Evolutionary conservation across 768 basidiomycete genomes (phyloP), one percentile per base, ranked within the genome.

Genomic region (Cystofilobasidium capitatum): DNA sequence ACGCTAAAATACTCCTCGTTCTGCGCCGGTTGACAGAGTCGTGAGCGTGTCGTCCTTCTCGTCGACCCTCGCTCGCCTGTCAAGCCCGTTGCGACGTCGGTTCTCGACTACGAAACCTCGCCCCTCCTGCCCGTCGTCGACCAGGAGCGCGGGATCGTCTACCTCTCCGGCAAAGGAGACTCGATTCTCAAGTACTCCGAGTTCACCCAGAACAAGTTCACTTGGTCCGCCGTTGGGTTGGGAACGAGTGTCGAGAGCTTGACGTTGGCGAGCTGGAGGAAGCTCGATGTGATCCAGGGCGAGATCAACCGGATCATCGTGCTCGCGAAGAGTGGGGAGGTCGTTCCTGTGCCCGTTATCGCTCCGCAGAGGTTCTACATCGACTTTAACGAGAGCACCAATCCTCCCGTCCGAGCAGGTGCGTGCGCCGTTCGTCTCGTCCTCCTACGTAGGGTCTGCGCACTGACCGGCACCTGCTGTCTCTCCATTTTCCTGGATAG

Each of bases 301-400:
- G 75, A 78, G 70, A 75, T 79, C 58, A 75, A 73, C 14, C 74
- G 73, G 16, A 36, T 78, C 20, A 70, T 73, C 20, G 69, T 76
- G 10, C 69, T 73, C 42, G 73, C 74, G 51, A 73, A 74, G 51
- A 75, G 75, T 61, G 73, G 73, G 6, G 71, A 73, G 1, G 62
- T 79, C 39, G n/a, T 78, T 0, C 78, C 78, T 3, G 65, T 77
- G 0, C 63, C 74, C 0, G 69, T 78, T 54, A 69, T 65, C 47
- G 76, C 78, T 0, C 78, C 78, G 6, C 69, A 76, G 55, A 64
- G 77, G 64, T 37, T 60, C 58, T 72, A 77, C 55, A 72, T 79
- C 47, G 78, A 79, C 66, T 79, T 75, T 57, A 75, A 77, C 66
- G 64, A 72, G 10, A 77, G 78, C 37, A 65, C 78, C 35, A 78